Evolutionary conservation across 108 stramenopile species (phyloP).

Genomic region (Schizochytrium sp.): DNA sequence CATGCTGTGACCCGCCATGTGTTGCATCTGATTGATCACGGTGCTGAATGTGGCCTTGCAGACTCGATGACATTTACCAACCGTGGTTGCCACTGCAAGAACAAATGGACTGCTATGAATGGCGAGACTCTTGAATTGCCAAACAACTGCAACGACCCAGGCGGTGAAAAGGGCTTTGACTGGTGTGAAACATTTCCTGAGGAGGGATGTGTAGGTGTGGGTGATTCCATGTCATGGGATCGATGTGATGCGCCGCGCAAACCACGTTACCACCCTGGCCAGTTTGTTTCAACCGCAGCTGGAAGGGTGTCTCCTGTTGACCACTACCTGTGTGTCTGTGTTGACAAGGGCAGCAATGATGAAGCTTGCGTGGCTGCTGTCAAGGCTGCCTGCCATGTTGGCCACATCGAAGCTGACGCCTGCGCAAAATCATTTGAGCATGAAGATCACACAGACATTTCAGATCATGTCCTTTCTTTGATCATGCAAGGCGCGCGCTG

Average conservation of each 20-base stretch:
- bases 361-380: conserved; percentile 54
- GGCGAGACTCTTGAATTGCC: not conserved
- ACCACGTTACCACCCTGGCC: conserved; percentile 44
- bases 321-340: conserved; percentile 53
- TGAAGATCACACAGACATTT: conserved; percentile 28
- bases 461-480: not conserved
- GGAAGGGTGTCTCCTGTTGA: conserved; percentile 43
- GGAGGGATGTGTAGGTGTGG: conserved; percentile 47
- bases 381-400: conserved; percentile 46
- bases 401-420: conserved; percentile 5
- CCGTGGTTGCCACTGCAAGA: conserved; percentile 26
- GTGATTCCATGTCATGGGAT: conserved; percentile 56
- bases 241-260: conserved; percentile 29
- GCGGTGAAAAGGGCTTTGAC: conserved; percentile 21
- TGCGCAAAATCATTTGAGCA: conserved; percentile 18
- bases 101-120: conserved; percentile 38
- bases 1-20: conserved; percentile 35
- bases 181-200: conserved; percentile 50
- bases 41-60: conserved; percentile 25
- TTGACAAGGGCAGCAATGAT: not conserved
- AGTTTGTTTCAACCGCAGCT: not conserved
- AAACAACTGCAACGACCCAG: conserved; percentile 57
- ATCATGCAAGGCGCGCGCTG: conserved; percentile 22
- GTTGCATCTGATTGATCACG: conserved; percentile 39
- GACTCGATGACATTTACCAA: conserved; percentile 46